Conservation (phyloP, 2,329 filamentous ascomycete genomes). For the Pseudopithomyces maydicus region DNA sequence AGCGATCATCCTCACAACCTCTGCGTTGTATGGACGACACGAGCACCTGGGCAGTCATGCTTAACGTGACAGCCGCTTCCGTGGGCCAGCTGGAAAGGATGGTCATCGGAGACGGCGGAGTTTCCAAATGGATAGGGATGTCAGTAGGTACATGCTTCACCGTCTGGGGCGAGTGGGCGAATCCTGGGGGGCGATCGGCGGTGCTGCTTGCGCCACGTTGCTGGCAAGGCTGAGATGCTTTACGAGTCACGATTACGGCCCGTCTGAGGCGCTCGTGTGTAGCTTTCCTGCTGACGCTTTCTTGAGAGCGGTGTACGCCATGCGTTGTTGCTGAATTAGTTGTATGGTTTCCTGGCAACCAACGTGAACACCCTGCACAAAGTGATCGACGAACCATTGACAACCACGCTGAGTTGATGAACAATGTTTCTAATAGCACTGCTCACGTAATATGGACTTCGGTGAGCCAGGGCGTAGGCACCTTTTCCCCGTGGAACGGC, state of each 20-base stretch:
- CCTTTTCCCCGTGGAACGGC: no score
- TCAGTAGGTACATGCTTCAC: neutral
- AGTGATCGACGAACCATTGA: neutral
- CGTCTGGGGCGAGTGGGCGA: neutral
- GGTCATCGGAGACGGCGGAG: neutral
- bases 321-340: neutral
- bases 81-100: neutral
- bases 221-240: constrained; percentile 2
- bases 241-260: neutral
- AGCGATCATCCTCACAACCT: neutral
- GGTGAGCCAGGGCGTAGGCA: no score
- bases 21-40: neutral
- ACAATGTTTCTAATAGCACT: neutral
- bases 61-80: neutral
- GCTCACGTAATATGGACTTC: neutral
- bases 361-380: neutral
- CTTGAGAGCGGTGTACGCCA: neutral
- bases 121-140: neutral
- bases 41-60: neutral
- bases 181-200: neutral
- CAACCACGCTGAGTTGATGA: neutral
- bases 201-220: neutral
- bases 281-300: neutral
- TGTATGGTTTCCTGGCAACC: neutral
- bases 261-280: constrained; percentile 1